Evolutionary conservation across 2,329 filamentous ascomycete genomes (phyloP).

Genomic region (Colletotrichum tofieldiae): DNA sequence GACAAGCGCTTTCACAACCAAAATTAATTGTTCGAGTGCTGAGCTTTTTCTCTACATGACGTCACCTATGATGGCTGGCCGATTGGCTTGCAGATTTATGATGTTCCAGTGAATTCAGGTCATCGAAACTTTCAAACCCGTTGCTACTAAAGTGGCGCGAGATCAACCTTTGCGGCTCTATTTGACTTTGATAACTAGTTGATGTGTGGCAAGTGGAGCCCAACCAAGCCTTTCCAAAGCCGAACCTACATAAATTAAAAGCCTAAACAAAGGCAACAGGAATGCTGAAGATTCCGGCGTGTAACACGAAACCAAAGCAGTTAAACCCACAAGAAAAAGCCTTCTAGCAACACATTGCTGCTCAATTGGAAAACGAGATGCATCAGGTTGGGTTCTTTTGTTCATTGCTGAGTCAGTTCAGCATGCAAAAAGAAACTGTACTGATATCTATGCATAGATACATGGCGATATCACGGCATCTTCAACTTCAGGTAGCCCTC

Average conservation of each 20-base stretch:
- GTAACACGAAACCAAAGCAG: not conserved
- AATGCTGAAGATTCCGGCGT: no score
- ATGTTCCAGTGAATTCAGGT: no score
- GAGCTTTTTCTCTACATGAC: not conserved
- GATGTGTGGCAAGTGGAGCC: not conserved
- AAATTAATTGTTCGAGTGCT: not conserved
- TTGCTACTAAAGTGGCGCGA: not conserved
- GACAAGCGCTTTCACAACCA: not conserved
- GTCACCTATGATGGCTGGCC: not conserved
- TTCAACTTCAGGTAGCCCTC: constrained; percentile 25
- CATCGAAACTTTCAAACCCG: no score
- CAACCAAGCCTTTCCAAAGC: not conserved
- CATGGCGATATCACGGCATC: constrained; percentile 15
- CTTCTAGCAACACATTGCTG: no score
- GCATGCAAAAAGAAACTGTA: not conserved
- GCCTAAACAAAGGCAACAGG: not conserved
- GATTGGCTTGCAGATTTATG: not conserved
- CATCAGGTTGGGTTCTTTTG: no score
- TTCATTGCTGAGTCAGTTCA: not conserved
- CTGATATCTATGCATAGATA: not conserved
- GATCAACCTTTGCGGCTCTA: not conserved
- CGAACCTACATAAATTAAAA: not conserved
- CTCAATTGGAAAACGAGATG: no score
- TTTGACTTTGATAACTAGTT: not conserved
- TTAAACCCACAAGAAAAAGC: no score